These are phyloP conservation scores for Exsudoporus floridanus DNA, from an alignment of 1,284 basidiomycete genomes.

Conservation along the genomic window DNA sequence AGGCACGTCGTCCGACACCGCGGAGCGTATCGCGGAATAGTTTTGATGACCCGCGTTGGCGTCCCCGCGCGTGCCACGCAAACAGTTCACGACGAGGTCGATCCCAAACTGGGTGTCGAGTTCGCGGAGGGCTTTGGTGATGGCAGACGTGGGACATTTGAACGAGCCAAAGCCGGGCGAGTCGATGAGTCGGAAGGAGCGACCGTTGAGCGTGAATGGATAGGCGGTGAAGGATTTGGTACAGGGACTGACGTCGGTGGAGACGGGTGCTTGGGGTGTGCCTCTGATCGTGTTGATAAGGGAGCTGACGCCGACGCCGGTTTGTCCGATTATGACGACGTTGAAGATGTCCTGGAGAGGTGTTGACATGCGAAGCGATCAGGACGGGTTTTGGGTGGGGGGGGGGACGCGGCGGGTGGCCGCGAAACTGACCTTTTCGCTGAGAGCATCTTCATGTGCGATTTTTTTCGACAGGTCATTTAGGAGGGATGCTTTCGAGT, in stretches of 20 bases:
- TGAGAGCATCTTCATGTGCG: constrained; percentile 18
- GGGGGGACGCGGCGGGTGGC: neutral
- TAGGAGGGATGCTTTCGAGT: constrained; percentile 25
- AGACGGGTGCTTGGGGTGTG: constrained; percentile 18
- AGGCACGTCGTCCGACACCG: constrained; percentile 34
- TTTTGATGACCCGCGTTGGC: constrained; percentile 33
- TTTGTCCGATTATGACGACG: constrained; percentile 33
- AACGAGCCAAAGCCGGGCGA: constrained; percentile 33
- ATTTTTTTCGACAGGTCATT: constrained; percentile 28
- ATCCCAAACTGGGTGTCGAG: constrained; percentile 29
- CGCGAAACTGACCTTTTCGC: constrained; percentile 23
- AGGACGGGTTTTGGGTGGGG: neutral
- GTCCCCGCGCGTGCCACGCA: constrained; percentile 31
- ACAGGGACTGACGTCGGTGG: constrained; percentile 32
- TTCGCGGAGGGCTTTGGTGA: constrained; percentile 30
- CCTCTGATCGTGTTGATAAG: constrained; percentile 28
- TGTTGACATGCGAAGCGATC: neutral
- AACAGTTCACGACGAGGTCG: constrained; percentile 30
- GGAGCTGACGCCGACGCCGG: constrained; percentile 30
- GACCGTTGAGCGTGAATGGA: constrained; percentile 27
- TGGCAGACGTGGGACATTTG: constrained; percentile 28
- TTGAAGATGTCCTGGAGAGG: constrained; percentile 28
- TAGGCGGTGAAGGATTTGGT: constrained; percentile 31
- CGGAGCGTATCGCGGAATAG: constrained; percentile 29
- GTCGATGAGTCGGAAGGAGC: constrained; percentile 32